These are phyloP conservation scores for Grosmannia penicillata DNA, from an alignment of 2,329 filamentous ascomycete genomes.

Conservation along the genomic window DNA sequence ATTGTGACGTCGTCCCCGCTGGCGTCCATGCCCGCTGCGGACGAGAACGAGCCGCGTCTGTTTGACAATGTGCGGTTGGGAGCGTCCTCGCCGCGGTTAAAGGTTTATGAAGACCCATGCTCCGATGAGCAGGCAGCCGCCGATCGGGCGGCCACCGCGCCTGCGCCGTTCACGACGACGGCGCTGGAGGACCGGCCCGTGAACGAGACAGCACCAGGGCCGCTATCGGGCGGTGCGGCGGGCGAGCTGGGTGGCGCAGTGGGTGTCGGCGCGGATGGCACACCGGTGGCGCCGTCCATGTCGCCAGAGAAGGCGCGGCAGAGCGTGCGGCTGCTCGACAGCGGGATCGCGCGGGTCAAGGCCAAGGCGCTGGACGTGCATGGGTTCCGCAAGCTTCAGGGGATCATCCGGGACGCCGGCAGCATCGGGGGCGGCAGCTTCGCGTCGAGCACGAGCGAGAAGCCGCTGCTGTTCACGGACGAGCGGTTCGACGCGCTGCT, in stretches of 20 bases:
- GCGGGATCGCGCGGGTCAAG: conserved; percentile 60
- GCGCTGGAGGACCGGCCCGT: conserved; percentile 46
- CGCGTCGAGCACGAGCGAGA: neutral
- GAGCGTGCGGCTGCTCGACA: conserved; percentile 50
- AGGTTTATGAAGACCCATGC: conserved; percentile 51
- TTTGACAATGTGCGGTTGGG: conserved; percentile 2
- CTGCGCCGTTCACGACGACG: conserved; percentile 25
- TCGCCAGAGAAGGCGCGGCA: conserved; percentile 41
- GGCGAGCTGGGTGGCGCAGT: neutral
- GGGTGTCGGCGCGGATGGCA: conserved; percentile 9
- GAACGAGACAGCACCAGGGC: conserved; percentile 27
- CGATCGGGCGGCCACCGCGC: conserved; percentile 28
- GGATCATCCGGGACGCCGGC: conserved; percentile 45
- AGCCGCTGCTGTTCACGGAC: conserved; percentile 44
- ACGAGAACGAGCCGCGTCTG: conserved; percentile 29
- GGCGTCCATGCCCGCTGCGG: conserved; percentile 15
- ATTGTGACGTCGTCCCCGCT: neutral
- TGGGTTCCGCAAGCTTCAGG: conserved; percentile 65
- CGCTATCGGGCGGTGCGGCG: neutral
- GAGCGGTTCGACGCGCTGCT: conserved; percentile 57
- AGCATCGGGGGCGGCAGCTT: conserved; percentile 1
- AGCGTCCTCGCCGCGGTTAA: conserved; percentile 24
- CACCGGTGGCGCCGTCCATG: conserved; percentile 3
- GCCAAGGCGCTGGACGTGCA: conserved; percentile 62
- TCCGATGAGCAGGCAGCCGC: conserved; percentile 31